These are phyloP conservation scores for Micractinium conductrix DNA, from an alignment of 139 green algal species.

Conservation along the genomic window DNA sequence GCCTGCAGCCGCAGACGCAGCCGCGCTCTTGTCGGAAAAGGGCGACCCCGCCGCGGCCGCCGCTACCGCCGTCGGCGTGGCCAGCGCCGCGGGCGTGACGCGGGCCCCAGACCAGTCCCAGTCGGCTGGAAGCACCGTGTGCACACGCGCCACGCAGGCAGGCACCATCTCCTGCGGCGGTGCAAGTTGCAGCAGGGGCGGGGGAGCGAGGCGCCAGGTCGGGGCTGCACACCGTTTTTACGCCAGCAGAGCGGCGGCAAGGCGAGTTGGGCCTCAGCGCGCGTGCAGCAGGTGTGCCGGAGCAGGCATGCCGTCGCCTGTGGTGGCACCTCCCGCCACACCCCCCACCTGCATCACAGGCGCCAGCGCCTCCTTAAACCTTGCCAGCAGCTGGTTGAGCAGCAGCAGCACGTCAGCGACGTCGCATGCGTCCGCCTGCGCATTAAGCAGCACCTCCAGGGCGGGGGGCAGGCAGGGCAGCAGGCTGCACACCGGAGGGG, in stretches of 20 bases:
- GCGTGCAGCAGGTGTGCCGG: background rate
- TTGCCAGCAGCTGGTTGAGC: conserved; percentile 73
- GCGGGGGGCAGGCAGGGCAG: conserved; percentile 66
- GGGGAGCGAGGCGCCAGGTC: no score
- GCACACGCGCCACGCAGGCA: conserved; percentile 57
- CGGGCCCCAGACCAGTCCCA: conserved; percentile 84
- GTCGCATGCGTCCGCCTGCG: conserved; percentile 54
- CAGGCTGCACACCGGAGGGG: conserved; percentile 29
- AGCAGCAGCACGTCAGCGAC: conserved; percentile 72
- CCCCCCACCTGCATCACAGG: conserved; percentile 52
- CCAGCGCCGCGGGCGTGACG: conserved; percentile 35
- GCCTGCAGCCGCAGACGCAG: background rate
- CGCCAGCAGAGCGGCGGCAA: background rate
- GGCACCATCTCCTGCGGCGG: conserved; percentile 62
- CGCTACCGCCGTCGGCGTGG: background rate
- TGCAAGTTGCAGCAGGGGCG: no score
- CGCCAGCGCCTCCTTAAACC: conserved; percentile 65
- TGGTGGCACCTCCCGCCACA: no score
- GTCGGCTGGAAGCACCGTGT: conserved; percentile 60
- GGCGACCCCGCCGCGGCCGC: background rate
- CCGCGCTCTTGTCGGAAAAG: background rate
- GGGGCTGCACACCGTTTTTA: no score
- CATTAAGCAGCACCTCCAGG: conserved; percentile 69
- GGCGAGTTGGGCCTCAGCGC: background rate
- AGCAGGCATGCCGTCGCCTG: background rate